Conservation (phyloP, 352 stramenopile genomes). For the Phytophthora melonis region DNA sequence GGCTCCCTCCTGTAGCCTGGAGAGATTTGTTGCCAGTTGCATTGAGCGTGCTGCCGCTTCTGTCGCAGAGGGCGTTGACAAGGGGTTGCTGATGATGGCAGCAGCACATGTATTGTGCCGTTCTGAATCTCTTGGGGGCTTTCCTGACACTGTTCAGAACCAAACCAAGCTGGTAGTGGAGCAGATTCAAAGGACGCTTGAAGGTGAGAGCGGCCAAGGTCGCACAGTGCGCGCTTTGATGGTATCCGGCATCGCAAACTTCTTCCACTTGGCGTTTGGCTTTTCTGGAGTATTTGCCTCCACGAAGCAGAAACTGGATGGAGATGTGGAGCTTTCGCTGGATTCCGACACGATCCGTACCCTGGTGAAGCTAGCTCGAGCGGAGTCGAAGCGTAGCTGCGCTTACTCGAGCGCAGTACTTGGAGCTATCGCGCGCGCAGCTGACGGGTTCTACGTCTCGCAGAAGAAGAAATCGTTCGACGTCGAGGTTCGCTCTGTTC, state of each 20-base stretch:
- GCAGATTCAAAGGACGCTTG: conserved; percentile 21
- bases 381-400: neutral
- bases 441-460: conserved; percentile 45
- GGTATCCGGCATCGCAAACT: conserved; percentile 35
- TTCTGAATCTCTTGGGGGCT: conserved; percentile 35
- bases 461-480: conserved; percentile 66
- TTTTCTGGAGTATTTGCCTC: conserved; percentile 19
- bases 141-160: conserved; percentile 21
- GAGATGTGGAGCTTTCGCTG: conserved; percentile 32
- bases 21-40: conserved; percentile 46
- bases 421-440: conserved; percentile 43
- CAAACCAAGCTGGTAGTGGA: conserved; percentile 33
- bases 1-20: conserved; percentile 28
- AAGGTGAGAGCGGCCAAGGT: conserved; percentile 1
- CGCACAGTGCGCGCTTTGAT: conserved; percentile 18
- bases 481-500: conserved; percentile 47
- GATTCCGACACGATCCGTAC: conserved; percentile 26
- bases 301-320: neutral
- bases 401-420: conserved; percentile 25
- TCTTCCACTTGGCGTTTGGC: conserved; percentile 38
- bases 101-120: conserved; percentile 39
- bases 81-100: conserved; percentile 40
- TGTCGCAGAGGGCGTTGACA: conserved; percentile 9
- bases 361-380: conserved; percentile 37
- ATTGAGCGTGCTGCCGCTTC: conserved; percentile 34